A percentile compares a stretch with the other conserved stretches of the same genome.
These are phyloP conservation scores for Bryum argenteum DNA, from an alignment of 225 moss, liverwort and hornwort species.

Conservation along the genomic window DNA sequence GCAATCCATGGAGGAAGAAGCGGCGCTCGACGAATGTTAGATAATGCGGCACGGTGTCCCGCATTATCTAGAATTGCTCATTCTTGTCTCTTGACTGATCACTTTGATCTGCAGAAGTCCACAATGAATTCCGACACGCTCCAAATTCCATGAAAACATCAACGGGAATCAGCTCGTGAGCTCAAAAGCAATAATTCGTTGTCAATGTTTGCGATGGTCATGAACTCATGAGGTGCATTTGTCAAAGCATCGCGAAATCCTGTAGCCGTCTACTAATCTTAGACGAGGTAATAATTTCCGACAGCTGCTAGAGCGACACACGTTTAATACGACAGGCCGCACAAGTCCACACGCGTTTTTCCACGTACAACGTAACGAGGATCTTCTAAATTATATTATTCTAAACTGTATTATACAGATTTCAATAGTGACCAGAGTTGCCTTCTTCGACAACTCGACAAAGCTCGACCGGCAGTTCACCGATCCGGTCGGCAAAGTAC, in stretches of 20 bases:
- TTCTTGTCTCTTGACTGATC: not conserved
- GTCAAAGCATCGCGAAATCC: not conserved
- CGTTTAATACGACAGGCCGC: not conserved
- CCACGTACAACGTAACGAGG: not conserved
- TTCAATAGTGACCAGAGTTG: no score
- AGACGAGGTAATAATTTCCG: not conserved
- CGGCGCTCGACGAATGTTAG: not conserved
- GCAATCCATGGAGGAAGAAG: conserved; percentile 8
- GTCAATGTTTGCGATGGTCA: not conserved
- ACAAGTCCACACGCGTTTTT: not conserved
- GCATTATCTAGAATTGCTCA: not conserved
- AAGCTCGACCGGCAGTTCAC: no score
- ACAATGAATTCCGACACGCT: not conserved
- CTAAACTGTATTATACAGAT: no score
- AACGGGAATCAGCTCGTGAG: not conserved
- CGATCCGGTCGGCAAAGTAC: no score
- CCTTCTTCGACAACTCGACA: no score
- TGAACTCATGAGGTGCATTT: not conserved
- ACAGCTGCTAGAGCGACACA: conserved; percentile 7
- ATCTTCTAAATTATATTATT: not conserved
- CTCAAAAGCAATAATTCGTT: not conserved
- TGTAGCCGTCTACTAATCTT: not conserved
- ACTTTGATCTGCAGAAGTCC: not conserved
- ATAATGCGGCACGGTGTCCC: not conserved
- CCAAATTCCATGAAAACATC: not conserved